Percentiles rank a stretch among this genome's conserved stretches.
Conservation (phyloP, 768 basidiomycete species). For the Podaxis mareebaensis region DNA sequence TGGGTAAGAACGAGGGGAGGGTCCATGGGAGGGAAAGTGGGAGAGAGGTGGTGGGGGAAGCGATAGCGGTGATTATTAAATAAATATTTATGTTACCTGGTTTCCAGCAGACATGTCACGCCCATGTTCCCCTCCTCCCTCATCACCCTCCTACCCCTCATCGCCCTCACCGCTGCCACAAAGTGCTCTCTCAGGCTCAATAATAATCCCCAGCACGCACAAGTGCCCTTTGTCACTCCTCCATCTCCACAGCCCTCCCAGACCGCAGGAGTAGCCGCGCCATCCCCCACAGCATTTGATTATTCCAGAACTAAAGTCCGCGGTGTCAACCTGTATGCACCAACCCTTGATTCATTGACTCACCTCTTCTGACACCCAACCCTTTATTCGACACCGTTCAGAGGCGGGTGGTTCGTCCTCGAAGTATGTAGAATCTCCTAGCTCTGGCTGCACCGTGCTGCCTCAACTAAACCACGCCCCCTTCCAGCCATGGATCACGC, state of each 20-base stretch:
- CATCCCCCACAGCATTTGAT: constrained; percentile 13
- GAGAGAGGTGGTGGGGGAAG: not conserved
- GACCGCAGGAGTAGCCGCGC: not conserved
- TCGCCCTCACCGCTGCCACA: constrained; percentile 2
- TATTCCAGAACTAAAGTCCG: constrained; percentile 37
- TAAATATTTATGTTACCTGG: not conserved
- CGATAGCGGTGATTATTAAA: not conserved
- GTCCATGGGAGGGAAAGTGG: not conserved
- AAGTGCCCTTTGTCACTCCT: not conserved
- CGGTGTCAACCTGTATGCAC: constrained; percentile 60
- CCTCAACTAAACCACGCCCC: not conserved
- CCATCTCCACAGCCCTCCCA: not conserved
- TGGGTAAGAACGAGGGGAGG: constrained; percentile 10
- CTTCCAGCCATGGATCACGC: constrained; percentile 74
- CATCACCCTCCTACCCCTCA: not conserved
- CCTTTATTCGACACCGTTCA: constrained; percentile 21
- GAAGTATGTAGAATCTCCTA: constrained; percentile 37
- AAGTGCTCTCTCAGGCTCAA: constrained; percentile 4
- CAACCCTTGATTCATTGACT: not conserved
- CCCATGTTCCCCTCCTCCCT: not conserved
- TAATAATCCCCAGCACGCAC: not conserved
- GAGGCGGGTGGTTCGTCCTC: constrained; percentile 66
- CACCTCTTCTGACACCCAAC: constrained; percentile 4
- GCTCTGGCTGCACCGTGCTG: not conserved
- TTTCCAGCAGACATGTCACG: not conserved